A percentile compares a stretch with the other conserved stretches of the same genome.
Evolutionary conservation across 2,329 filamentous ascomycete genomes (phyloP).

Genomic region (Neurospora sp.): DNA sequence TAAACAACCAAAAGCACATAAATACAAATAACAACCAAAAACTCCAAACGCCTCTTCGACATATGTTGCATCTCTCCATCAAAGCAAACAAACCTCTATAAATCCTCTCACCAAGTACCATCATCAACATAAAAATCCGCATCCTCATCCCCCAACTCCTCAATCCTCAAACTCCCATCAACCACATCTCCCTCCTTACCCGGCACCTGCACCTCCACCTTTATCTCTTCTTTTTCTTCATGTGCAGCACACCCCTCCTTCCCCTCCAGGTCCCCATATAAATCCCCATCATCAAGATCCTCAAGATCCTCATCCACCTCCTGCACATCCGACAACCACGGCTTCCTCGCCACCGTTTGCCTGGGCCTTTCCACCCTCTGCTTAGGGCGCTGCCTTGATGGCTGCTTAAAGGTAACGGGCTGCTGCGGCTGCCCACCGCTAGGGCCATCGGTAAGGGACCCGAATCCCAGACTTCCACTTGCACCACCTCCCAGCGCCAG

Average conservation of each 20-base stretch:
- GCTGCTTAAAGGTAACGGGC: no score
- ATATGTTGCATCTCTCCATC: not conserved
- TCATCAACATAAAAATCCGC: not conserved
- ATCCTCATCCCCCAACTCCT: not conserved
- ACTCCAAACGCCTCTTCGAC: not conserved
- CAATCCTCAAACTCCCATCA: not conserved
- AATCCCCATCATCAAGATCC: not conserved
- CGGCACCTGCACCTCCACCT: not conserved
- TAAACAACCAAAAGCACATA: not conserved
- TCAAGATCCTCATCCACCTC: not conserved
- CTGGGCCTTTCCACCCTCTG: not conserved
- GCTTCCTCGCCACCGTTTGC: not conserved
- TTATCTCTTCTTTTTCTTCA: not conserved
- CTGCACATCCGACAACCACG: not conserved
- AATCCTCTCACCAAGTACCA: not conserved
- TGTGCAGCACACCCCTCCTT: no score
- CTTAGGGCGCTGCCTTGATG: no score
- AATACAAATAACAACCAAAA: not conserved
- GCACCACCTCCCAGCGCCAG: not conserved
- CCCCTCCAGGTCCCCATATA: no score
- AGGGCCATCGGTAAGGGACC: no score
- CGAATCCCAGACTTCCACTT: no score
- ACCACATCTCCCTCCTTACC: not conserved
- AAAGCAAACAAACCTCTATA: not conserved
- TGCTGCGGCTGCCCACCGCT: no score